phyloP scores from a whole-genome alignment of 2,329 filamentous ascomycete genomes.

The Tolypocladium capitatum region DNA sequence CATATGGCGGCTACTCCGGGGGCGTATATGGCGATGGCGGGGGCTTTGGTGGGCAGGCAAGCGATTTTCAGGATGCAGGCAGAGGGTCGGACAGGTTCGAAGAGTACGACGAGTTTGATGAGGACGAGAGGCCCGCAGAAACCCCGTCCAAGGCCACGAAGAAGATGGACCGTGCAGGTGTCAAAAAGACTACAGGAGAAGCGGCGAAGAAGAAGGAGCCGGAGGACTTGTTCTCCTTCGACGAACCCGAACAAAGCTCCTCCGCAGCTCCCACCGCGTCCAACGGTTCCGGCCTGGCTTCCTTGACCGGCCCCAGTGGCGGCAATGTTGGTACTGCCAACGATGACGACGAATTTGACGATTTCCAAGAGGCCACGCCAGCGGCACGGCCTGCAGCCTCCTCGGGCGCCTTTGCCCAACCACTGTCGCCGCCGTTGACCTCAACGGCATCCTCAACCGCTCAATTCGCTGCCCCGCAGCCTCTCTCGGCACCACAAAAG shows the following conservation, averaged over 20 bases:
- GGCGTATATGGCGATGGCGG: constrained; percentile 92
- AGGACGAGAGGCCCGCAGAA: constrained; percentile 39
- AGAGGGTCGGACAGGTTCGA: constrained; percentile 67
- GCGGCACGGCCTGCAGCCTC: constrained; percentile 33
- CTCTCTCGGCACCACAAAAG: constrained; percentile 70
- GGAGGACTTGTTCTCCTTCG: constrained; percentile 91
- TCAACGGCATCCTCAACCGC: constrained; percentile 41
- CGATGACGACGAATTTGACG: constrained; percentile 88
- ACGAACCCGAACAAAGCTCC: constrained; percentile 51
- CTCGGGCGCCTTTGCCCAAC: constrained; percentile 19
- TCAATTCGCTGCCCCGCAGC: constrained; percentile 71
- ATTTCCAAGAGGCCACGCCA: constrained; percentile 81
- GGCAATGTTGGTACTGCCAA: constrained; percentile 19
- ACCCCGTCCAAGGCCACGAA: constrained; percentile 33
- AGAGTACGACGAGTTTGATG: constrained; percentile 94
- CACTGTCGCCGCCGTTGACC: constrained; percentile 33
- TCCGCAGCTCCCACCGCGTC: constrained; percentile 31
- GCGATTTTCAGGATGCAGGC: constrained; percentile 54
- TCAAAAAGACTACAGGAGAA: constrained; percentile 37
- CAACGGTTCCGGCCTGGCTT: constrained; percentile 31
- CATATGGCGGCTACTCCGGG: constrained; percentile 48
- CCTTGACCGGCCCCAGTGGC: constrained; percentile 20
- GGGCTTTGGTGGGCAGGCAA: constrained; percentile 70
- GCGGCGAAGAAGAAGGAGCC: constrained; percentile 71
- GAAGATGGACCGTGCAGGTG: constrained; percentile 17